Conservation (phyloP, 2,329 filamentous ascomycete genomes). For the Thermomyces lanuginosus region DNA sequence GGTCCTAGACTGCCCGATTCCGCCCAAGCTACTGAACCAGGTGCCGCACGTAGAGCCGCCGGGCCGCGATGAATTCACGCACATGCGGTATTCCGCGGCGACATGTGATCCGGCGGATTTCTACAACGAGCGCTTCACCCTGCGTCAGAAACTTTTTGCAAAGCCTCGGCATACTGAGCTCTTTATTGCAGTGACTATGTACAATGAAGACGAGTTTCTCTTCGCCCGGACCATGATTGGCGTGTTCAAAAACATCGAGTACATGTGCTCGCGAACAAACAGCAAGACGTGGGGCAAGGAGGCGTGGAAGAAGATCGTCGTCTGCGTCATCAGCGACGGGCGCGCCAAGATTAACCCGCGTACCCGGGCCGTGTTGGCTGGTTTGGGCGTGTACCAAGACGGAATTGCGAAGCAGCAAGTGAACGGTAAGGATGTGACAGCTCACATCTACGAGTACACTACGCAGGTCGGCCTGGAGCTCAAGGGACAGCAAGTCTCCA, state of each 20-base stretch:
- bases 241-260: conserved; percentile 97
- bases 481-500: conserved; percentile 72
- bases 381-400: conserved; percentile 92
- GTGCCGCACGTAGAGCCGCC: conserved; percentile 63
- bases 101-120: conserved; percentile 88
- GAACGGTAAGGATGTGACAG: conserved; percentile 88
- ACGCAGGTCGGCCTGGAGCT: conserved; percentile 55
- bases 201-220: conserved; percentile 93
- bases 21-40: conserved; percentile 71
- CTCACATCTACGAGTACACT: conserved; percentile 77
- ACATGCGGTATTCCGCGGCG: conserved; percentile 79
- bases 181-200: conserved; percentile 96
- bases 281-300: conserved; percentile 98
- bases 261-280: conserved; percentile 84
- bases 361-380: conserved; percentile 76
- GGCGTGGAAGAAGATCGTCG: conserved; percentile 99
- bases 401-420: conserved; percentile 97
- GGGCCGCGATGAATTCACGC: conserved; percentile 65
- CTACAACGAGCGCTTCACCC: conserved; percentile 73
- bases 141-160: conserved; percentile 80
- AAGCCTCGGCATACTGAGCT: conserved; percentile 86
- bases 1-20: conserved; percentile 90
- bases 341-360: conserved; percentile 92
- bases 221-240: conserved; percentile 93
- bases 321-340: conserved; percentile 92